Conservation (phyloP, 768 basidiomycete species). For the Lentinula guzmanii region DNA sequence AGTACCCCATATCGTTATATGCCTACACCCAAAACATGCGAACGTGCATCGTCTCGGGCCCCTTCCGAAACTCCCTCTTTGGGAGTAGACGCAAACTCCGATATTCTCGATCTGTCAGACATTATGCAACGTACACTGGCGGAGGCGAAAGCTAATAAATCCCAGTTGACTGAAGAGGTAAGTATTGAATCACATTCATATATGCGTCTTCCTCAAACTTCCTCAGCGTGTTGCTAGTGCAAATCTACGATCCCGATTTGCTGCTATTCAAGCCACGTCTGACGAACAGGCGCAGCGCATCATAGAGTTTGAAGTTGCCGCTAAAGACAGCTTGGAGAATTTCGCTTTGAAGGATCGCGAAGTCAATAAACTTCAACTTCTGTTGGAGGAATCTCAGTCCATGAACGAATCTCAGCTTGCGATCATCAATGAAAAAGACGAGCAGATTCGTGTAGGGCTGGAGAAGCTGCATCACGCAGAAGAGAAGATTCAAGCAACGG, state of each 20-base stretch:
- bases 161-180: slow-evolving; percentile 19
- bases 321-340: slow-evolving; percentile 7
- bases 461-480: not conserved
- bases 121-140: slow-evolving; percentile 16
- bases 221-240: slow-evolving; percentile 11
- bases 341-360: not conserved
- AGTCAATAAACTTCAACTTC: not conserved
- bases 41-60: not conserved
- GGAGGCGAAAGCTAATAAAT: slow-evolving; percentile 16
- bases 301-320: slow-evolving; percentile 12
- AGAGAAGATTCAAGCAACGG: not conserved
- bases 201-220: not conserved
- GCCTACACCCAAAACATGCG: not conserved
- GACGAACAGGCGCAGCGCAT: slow-evolving; percentile 13
- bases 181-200: slow-evolving; percentile 8
- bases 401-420: slow-evolving; percentile 1
- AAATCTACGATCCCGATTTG: slow-evolving; percentile 15
- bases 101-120: slow-evolving; percentile 16
- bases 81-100: slow-evolving; percentile 7
- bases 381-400: slow-evolving; percentile 8
- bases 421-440: not conserved
- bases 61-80: not conserved
- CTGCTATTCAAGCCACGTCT: slow-evolving; percentile 6
- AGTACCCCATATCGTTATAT: not conserved
- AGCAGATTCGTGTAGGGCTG: not conserved